Base-by-base conservation (phyloP, 2,329 filamentous ascomycete species). In the Ophiostoma tasmaniense region DNA sequence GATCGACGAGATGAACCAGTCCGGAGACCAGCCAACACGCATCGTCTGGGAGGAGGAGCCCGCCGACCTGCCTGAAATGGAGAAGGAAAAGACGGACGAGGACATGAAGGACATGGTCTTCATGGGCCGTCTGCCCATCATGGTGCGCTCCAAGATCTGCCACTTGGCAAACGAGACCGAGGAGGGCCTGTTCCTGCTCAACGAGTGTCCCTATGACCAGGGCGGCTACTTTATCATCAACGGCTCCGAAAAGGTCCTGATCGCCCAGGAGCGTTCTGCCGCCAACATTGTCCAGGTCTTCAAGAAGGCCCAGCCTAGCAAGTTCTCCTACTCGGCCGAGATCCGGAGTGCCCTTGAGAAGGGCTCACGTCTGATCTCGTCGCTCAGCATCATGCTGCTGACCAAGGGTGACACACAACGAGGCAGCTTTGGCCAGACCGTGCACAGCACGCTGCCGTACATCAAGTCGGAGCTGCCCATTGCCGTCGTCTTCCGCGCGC, bases 181-280 rank as follows among this genome's bases (percentile, higher is more conserved):
- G 73, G 89, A 95, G 67, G 90, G 91, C 66, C 84, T 99, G 1
- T 98, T 96, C 77, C 85, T 91, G 64, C 89, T 96, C 79, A 97
- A 97, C 76, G 95, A 99, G 80, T 99, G 95, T 74, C 95, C 95
- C 0, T 99, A 97, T 78, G 95, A 99, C 76, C 95, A 97, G 76
- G 95, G 95, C 74, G 95, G 95, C 73, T 99, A 99, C 80, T 99
- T 99, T 77, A 92, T 99, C 75, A 99, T 99, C 84, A 99, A 99
- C 81, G 95, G 95, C 61, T 96, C 92, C 79, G 95, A 99, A 78
- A 99, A 99, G 84, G 95, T 99, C 28, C 82, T 99, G 74, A 99
- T 99, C 75, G 95, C 95, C 1, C 95, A 99, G 78, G 95, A 99
- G 80, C 90, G 95, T 72, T 97, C 93, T 77, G 95, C 95, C 55